Percentiles rank a stretch among this genome's conserved stretches.
phyloP scores from a whole-genome alignment of 2,329 filamentous ascomycete species.

The Fusarium cyanostomum region DNA sequence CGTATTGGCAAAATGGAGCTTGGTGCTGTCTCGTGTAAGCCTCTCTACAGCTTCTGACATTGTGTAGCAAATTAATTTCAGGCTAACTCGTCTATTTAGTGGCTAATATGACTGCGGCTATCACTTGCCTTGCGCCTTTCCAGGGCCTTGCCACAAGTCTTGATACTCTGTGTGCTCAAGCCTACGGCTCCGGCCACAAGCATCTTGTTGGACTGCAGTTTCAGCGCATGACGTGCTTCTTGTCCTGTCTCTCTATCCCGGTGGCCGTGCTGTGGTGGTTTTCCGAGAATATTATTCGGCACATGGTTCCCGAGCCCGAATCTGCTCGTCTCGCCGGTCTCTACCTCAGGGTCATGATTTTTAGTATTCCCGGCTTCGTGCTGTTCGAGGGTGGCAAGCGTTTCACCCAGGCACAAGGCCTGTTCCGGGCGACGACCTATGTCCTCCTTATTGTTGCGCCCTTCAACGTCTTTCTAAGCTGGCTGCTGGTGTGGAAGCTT shows the following conservation, averaged over 20 bases:
- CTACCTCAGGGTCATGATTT: constrained; percentile 76
- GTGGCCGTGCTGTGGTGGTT: constrained; percentile 77
- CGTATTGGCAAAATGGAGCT: constrained; percentile 73
- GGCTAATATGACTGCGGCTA: constrained; percentile 80
- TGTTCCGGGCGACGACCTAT: constrained; percentile 81
- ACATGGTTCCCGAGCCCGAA: constrained; percentile 60
- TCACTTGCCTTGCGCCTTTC: constrained; percentile 79
- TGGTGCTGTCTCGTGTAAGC: constrained; percentile 55
- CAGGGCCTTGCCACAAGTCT: constrained; percentile 89
- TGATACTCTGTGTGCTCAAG: constrained; percentile 92
- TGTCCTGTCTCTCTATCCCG: constrained; percentile 76
- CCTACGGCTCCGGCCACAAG: constrained; percentile 90
- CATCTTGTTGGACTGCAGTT: constrained; percentile 86
- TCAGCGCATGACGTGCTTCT: constrained; percentile 82
- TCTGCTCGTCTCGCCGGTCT: constrained; percentile 73
- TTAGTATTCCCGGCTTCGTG: constrained; percentile 79
- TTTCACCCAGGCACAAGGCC: constrained; percentile 83
- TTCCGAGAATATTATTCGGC: constrained; percentile 70
- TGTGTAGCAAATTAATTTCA: background rate
- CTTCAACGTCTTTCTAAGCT: constrained; percentile 80
- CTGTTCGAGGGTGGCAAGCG: constrained; percentile 82
- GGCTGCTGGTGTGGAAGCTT: constrained; percentile 78
- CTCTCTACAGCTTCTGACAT: background rate
- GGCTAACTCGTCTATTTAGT: constrained; percentile 41
- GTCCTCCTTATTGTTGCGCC: constrained; percentile 80